Base-by-base conservation (phyloP, 129 eudicot genomes). In the Centaurea solstitialis region DNA sequence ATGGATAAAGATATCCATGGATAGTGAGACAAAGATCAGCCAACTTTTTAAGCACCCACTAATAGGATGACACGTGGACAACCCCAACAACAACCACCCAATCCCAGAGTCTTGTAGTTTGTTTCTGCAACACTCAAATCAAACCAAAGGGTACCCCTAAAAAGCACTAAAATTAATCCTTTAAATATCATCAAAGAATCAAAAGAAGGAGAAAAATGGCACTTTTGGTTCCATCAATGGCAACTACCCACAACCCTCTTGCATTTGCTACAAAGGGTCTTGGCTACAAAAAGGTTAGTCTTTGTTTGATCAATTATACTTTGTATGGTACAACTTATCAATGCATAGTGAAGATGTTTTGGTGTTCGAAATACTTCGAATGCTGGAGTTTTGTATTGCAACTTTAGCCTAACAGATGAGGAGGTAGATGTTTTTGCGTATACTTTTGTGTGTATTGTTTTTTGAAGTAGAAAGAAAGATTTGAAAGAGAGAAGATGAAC, bases 211-310 rank as follows among this genome's bases (percentile, higher is more conserved):
- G 72, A 22, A 79, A 75, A 80, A 88, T 88, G 86, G 21, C 84
- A 73, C 91, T 88, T 81, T 72, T 81, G 22, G 82, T 82, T 82
- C 87, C 84, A 74, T 89, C 93, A 79, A 91, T 89, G 92, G 92
- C 65, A 57, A 6, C 92, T 80, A 72, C 97, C 84, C 84, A 85
- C 80, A 87, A 82, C 75, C 92, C 97, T 26, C 68, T 73, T 72
- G 82, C 87, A 23, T 79, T 89, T 12, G 87, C 90, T 77, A 76
- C 91, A 41, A 88, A 82, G 72, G 77, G 86, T 76, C 76, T 41
- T 76, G 75, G 76, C 69, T 86, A 90, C 8, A 87, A 86, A 74
- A 84, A 91, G 93, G 93, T 91, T 53, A 70, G 83, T 66, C 18
- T 69, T 64, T 69, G 30, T 18, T 76, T 73, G 11, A 10, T 26